phyloP scores from a whole-genome alignment of 805 yeast genomes.

The Sporopachydermia lactativora region DNA sequence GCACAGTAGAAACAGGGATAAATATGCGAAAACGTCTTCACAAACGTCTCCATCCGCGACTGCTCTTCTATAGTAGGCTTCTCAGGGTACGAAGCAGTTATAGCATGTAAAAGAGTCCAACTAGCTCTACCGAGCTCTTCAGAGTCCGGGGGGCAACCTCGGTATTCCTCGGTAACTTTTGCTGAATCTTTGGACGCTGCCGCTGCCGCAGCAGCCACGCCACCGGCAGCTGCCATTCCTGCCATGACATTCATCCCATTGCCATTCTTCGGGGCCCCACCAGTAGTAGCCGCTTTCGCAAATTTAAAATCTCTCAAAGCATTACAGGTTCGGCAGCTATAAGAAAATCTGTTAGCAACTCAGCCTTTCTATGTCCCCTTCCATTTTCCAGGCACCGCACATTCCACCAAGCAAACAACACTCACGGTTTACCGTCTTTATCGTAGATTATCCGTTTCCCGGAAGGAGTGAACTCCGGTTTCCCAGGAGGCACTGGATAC shows the following conservation, averaged over 20 bases:
- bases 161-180: slow-evolving; percentile 20
- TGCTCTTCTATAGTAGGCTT: slow-evolving; percentile 49
- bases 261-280: slow-evolving; percentile 9
- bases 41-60: slow-evolving; percentile 53
- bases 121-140: slow-evolving; percentile 68
- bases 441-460: slow-evolving; percentile 24
- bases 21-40: slow-evolving; percentile 56
- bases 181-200: slow-evolving; percentile 10
- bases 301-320: slow-evolving; percentile 64
- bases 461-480: not conserved
- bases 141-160: slow-evolving; percentile 79
- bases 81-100: slow-evolving; percentile 82
- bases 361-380: too few species aligned
- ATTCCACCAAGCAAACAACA: too few species aligned
- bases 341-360: too few species aligned
- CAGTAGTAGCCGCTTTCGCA: slow-evolving; percentile 27
- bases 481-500: not conserved
- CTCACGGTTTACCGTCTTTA: slow-evolving; percentile 89
- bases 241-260: slow-evolving; percentile 5
- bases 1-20: slow-evolving; percentile 97
- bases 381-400: too few species aligned
- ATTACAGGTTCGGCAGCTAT: slow-evolving; percentile 80
- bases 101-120: slow-evolving; percentile 84
- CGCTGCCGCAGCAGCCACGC: slow-evolving; percentile 6
- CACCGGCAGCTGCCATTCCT: slow-evolving; percentile 14